Evolutionary conservation across 441 rosid genomes (phyloP), one percentile per base, ranked within the genome.

Genomic region (Euphorbia celastroides): DNA sequence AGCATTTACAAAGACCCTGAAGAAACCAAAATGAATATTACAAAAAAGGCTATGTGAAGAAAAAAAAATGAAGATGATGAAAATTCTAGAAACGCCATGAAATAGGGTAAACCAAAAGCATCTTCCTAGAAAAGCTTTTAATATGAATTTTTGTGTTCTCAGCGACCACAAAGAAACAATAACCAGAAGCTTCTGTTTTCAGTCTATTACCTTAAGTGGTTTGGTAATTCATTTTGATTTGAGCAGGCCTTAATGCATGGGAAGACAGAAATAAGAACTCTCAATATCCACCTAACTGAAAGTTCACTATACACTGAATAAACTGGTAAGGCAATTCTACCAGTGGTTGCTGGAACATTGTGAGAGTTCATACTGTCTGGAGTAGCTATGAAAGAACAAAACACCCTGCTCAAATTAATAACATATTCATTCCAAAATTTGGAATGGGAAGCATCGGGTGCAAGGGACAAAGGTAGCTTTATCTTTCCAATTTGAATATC

Each of bases 161-260:
- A 58, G 50, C 54, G 48, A 62, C 19, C 7, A 58, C 1, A 60
- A 48, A 50, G 13, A 48, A 57, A n/a, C n/a, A 42, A 54, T 69
- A 70, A 25, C 57, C 41, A 60, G 61, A 30, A 57, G 19, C 4
- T 60, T 17, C 51, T 44, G 17, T 65, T 70, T 7, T 31, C 26
- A 34, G 55, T 56, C 42, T 54, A 55, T 71, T 70, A 89, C 96
- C 90, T 84, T 66, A 86, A 65, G 74, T 82, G 84, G 70, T 65
- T 75, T 59, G 84, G 96, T 77, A 87, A 69, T 72, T 81, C 82
- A 77, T 80, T 83, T 63, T 83, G 81, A 77, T 78, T 75, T 25
- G 89, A 81, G 77, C 88, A 89, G 68, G 88, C 96, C 81, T 70
- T 89, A 61, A 87, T 75, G 79, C 86, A 86, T 0, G 86, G 96